Conservation (phyloP, 192 early-diverging fungal genomes). For the Spizellomyces sp. region DNA sequence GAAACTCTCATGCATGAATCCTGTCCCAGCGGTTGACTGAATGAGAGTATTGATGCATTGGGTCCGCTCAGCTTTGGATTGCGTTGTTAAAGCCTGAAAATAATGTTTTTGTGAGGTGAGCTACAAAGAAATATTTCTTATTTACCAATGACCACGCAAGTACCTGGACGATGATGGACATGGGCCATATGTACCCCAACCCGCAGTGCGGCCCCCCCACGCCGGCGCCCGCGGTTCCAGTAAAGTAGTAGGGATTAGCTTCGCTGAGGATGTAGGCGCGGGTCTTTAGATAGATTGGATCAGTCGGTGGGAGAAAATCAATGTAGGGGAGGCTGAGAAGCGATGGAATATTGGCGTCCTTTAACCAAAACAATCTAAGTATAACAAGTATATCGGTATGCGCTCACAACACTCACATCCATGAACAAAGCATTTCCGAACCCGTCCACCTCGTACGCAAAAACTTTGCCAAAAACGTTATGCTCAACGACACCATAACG, state of each 20-base stretch:
- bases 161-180: constrained; percentile 59
- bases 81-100: background rate
- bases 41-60: constrained; percentile 60
- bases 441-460: constrained; percentile 75
- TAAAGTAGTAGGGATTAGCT: constrained; percentile 68
- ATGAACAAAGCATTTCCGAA: constrained; percentile 64
- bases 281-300: constrained; percentile 61
- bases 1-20: constrained; percentile 71
- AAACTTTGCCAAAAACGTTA: constrained; percentile 54
- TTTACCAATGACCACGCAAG: background rate
- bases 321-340: constrained; percentile 64
- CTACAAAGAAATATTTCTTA: no score
- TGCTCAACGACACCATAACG: constrained; percentile 54
- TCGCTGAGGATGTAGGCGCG: constrained; percentile 61
- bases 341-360: constrained; percentile 68
- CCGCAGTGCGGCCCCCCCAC: constrained; percentile 67
- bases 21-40: constrained; percentile 50
- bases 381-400: no score
- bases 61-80: constrained; percentile 45
- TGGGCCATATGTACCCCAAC: constrained; percentile 67
- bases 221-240: constrained; percentile 51
- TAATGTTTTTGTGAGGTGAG: background rate
- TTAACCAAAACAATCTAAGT: no score
- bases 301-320: constrained; percentile 52
- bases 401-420: constrained; percentile 35